Conservation (phyloP, 164 flowering plant species). For the Nymphaea colorata region DNA sequence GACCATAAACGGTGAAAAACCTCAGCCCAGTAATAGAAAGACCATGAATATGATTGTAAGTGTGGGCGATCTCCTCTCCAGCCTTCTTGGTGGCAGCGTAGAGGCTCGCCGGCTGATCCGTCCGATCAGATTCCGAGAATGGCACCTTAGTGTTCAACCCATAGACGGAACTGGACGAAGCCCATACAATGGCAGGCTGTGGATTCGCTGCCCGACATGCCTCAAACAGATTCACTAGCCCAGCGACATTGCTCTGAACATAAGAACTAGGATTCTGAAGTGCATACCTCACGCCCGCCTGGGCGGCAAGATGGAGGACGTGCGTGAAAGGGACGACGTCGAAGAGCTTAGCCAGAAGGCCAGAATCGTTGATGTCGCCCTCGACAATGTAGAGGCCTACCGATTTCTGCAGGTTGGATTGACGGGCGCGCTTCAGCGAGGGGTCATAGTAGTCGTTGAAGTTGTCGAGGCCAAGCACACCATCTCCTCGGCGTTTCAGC, state of each 20-base stretch:
- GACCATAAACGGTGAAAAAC: conserved; percentile 91
- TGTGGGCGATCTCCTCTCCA: conserved; percentile 87
- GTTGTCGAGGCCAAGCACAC: conserved; percentile 74
- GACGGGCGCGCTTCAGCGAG: conserved; percentile 58
- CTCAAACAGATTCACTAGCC: conserved; percentile 65
- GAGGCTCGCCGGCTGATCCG: conserved; percentile 90
- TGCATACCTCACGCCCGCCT: conserved; percentile 92
- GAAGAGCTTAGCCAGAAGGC: conserved; percentile 50
- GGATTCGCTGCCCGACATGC: conserved; percentile 75
- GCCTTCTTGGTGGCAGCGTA: conserved; percentile 97
- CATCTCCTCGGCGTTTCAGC: conserved; percentile 77
- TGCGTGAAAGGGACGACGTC: conserved; percentile 73
- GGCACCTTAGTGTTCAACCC: conserved; percentile 86
- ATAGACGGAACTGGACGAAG: conserved; percentile 82
- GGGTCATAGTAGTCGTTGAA: conserved; percentile 87
- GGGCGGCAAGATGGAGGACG: conserved; percentile 92
- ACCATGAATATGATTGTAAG: conserved; percentile 81
- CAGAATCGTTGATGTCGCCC: conserved; percentile 71
- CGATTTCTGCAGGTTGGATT: conserved; percentile 49
- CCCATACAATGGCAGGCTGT: conserved; percentile 94
- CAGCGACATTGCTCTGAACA: conserved; percentile 88
- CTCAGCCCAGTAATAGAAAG: conserved; percentile 82
- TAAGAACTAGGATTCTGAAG: conserved; percentile 87
- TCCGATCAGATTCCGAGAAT: conserved; percentile 73
- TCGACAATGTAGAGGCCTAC: conserved; percentile 71